A percentile compares a stretch with the other conserved stretches of the same genome.
phyloP scores from a whole-genome alignment of 306 rosid genomes.

The Casuarina glauca region DNA sequence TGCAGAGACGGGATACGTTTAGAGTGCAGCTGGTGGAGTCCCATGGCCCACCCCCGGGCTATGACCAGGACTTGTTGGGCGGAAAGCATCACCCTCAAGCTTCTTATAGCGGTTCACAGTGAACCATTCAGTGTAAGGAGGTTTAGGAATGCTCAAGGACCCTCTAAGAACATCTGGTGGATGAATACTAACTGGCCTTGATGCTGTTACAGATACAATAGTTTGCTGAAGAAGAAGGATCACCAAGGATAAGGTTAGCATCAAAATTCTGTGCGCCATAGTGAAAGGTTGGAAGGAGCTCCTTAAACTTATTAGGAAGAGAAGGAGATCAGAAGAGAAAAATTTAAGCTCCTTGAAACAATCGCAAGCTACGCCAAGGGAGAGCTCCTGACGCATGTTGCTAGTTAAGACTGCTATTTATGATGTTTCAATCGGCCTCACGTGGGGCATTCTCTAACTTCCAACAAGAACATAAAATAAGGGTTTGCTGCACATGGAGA shows the following conservation, averaged over 20 bases:
- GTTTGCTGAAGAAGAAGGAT: constrained; percentile 37
- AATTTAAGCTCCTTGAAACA: too few relatives aligned
- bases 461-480: constrained; percentile 43
- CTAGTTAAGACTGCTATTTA: constrained; percentile 50
- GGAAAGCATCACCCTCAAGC: constrained; percentile 42
- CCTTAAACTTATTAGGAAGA: not conserved
- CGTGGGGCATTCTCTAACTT: constrained; percentile 29
- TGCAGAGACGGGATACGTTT: not conserved
- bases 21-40: constrained; percentile 32
- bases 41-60: constrained; percentile 67
- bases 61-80: constrained; percentile 61
- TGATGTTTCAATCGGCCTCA: constrained; percentile 55
- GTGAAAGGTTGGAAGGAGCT: too few relatives aligned
- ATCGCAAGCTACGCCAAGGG: not conserved
- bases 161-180: too few relatives aligned
- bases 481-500: constrained; percentile 52
- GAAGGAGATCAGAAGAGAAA: not conserved
- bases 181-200: constrained; percentile 39
- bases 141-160: constrained; percentile 10
- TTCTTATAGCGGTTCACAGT: constrained; percentile 42
- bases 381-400: constrained; percentile 15
- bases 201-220: constrained; percentile 32
- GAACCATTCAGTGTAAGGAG: constrained; percentile 43
- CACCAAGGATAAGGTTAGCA: constrained; percentile 21
- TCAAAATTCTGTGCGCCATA: constrained; percentile 37